Evolutionary conservation across 768 basidiomycete genomes (phyloP).

Genomic region (Russula olivacea): DNA sequence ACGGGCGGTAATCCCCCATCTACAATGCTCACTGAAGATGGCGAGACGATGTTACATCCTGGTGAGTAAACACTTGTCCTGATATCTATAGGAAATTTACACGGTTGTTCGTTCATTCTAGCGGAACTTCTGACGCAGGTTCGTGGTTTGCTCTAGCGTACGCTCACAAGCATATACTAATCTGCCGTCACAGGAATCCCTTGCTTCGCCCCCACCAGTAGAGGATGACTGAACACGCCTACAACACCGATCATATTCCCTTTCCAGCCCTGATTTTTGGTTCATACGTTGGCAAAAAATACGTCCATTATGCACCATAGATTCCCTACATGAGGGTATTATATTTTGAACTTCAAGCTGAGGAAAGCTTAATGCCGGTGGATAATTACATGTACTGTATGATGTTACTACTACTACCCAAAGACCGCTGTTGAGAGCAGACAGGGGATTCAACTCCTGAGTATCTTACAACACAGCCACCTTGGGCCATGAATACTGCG

Average conservation of each 20-base stretch:
- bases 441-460: conserved; percentile 18
- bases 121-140: conserved; percentile 64
- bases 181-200: conserved; percentile 45
- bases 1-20: conserved; percentile 42
- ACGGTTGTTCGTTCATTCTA: conserved; percentile 24
- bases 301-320: background rate
- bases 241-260: background rate
- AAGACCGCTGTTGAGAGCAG: conserved; percentile 38
- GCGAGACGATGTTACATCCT: conserved; percentile 62
- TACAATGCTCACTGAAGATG: conserved; percentile 54
- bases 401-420: conserved; percentile 16
- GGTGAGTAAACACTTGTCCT: conserved; percentile 38
- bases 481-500: conserved; percentile 54
- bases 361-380: conserved; percentile 32
- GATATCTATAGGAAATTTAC: conserved; percentile 14
- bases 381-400: conserved; percentile 24
- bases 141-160: conserved; percentile 24
- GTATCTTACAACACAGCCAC: conserved; percentile 37
- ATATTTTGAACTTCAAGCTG: conserved; percentile 32
- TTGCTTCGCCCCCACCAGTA: conserved; percentile 62
- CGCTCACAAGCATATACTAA: conserved; percentile 20
- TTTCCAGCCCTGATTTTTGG: background rate
- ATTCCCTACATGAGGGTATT: conserved; percentile 16
- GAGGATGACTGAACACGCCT: conserved; percentile 27
- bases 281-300: background rate